Evolutionary conservation across 768 basidiomycete genomes (phyloP), one percentile per base, ranked within the genome.

Genomic region (Lactifluus piperatus): DNA sequence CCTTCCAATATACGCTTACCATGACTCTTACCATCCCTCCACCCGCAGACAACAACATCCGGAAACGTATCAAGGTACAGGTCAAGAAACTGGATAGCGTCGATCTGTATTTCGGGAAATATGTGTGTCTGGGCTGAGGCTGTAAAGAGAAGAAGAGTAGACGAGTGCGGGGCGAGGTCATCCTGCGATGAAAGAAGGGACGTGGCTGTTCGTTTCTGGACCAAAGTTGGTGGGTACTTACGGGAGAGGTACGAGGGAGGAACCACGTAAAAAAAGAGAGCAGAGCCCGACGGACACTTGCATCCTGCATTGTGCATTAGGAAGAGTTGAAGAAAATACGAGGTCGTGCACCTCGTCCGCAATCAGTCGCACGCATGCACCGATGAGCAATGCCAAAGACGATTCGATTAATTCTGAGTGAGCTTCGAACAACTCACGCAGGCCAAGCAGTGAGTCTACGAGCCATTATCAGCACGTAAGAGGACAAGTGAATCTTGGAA

Each of bases 41-140:
- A 94, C 8, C 85, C 84, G 52, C 75, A 74, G 3, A 85, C 79
- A 4, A 93, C 82, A 8, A 77, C 73, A 43, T 77, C 76, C 10
- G 94, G 92, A 4, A 88, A 81, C 58, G 76, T 67, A 37, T 86
- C 82, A 4, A 97, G 76, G 41, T 92, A 77, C 24, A 94, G 68
- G 65, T 88, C 80, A 44, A 97, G 71, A 64, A 92, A 82, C 13
- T 85, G 83, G 54, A 95, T 77, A 3, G 92, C 91, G 68, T 97
- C 94, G 39, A 97, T 79, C 16, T 93, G 81, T 60, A 97, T 92
- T 70, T 95, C 92, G 22, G 94, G 94, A 70, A 94, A 97, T 48
- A 98, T 95, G 66, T 94, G 89, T 0, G 91, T 94, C 70, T 94
- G 87, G 0, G 92, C 91, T 10, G 94, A 95, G 6, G 90, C 85